These are phyloP conservation scores for Capsella rubella DNA, from an alignment of 441 rosid genomes.

Conservation along the genomic window DNA sequence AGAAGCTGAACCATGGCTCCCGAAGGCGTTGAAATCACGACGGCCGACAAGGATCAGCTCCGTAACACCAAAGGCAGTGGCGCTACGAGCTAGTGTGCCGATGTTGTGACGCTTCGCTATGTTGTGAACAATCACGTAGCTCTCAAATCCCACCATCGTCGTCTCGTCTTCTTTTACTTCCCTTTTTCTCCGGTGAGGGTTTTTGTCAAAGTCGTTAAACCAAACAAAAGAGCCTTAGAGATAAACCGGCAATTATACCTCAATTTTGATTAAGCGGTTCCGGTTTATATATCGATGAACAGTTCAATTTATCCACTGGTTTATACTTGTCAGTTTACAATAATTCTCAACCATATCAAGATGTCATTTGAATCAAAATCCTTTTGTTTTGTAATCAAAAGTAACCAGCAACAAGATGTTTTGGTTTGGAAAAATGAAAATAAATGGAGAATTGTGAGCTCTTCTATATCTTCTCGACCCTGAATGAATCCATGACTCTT, in stretches of 20 bases:
- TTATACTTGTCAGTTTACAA: background rate
- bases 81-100: constrained; percentile 89
- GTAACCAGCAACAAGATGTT: constrained; percentile 20
- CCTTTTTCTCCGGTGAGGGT: constrained; percentile 2
- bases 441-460: background rate
- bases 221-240: background rate
- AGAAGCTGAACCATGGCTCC: constrained; percentile 94
- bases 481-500: constrained; percentile 83
- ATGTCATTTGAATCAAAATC: constrained; percentile 7
- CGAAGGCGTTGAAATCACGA: constrained; percentile 92
- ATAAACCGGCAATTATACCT: constrained; percentile 13
- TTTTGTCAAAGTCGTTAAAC: constrained; percentile 19
- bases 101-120: constrained; percentile 96
- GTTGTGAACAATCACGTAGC: constrained; percentile 94
- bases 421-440: background rate
- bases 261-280: constrained; percentile 2
- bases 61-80: constrained; percentile 89
- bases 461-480: constrained; percentile 70
- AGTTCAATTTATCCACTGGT: background rate
- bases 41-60: constrained; percentile 91
- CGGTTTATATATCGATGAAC: background rate
- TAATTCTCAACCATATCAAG: constrained; percentile 13
- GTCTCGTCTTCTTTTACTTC: background rate
- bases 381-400: background rate
- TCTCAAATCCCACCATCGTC: constrained; percentile 64